A percentile compares a stretch with the other conserved stretches of the same genome.
phyloP scores from a whole-genome alignment of 2,329 filamentous ascomycete genomes.

The Arthrocladium fulminans region DNA sequence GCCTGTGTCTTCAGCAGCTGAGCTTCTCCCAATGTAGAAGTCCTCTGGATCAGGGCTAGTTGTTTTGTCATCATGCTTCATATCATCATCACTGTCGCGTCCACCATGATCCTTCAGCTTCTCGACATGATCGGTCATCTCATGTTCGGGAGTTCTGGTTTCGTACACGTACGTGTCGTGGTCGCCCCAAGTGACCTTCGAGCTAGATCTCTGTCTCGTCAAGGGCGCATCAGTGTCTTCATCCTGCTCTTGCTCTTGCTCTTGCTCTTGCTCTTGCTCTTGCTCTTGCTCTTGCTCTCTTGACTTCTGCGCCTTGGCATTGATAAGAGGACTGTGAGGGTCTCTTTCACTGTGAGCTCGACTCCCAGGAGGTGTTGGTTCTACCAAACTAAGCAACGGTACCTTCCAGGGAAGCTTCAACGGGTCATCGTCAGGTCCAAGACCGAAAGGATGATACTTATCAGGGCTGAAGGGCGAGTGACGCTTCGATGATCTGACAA shows the following conservation, averaged over 20 bases:
- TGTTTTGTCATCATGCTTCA: slow-evolving; percentile 4
- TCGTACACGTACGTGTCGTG: slow-evolving; percentile 58
- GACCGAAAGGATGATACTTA: slow-evolving; percentile 20
- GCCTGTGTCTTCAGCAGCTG: neutral
- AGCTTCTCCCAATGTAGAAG: neutral
- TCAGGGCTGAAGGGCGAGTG: slow-evolving; percentile 17
- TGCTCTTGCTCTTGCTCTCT: neutral
- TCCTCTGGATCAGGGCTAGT: neutral
- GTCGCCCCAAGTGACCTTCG: slow-evolving; percentile 58
- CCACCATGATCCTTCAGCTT: neutral
- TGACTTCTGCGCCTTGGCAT: neutral
- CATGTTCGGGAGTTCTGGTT: slow-evolving; percentile 48
- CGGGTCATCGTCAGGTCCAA: slow-evolving; percentile 19
- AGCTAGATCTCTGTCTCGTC: slow-evolving; percentile 33
- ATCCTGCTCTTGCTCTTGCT: neutral
- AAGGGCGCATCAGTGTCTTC: slow-evolving; percentile 37
- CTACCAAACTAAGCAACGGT: slow-evolving; percentile 48
- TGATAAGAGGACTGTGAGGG: slow-evolving; percentile 22
- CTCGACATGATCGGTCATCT: slow-evolving; percentile 23
- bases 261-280: neutral
- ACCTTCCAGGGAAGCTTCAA: slow-evolving; percentile 35
- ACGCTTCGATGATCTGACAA: slow-evolving; percentile 1
- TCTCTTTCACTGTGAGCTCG: slow-evolving; percentile 24
- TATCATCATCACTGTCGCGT: neutral
- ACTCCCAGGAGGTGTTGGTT: slow-evolving; percentile 49